phyloP scores from a whole-genome alignment of 2,329 filamentous ascomycete genomes.

The Chaetothyriales sp. region DNA sequence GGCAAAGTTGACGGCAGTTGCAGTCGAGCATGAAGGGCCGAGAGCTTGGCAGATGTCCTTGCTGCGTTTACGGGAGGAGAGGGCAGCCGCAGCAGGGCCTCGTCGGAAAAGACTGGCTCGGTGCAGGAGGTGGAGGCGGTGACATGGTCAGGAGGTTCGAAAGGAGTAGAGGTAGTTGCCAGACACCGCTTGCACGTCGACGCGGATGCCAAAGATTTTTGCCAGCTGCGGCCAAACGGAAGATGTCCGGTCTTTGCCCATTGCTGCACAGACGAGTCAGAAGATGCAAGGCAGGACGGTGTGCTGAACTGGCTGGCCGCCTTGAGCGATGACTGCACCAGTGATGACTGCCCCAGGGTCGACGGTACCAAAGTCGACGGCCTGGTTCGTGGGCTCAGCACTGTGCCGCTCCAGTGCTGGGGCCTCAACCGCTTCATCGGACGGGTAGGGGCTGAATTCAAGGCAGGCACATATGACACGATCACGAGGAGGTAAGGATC shows the following conservation, averaged over 20 bases:
- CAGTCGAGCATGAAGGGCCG: conserved; percentile 80
- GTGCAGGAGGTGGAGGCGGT: conserved; percentile 17
- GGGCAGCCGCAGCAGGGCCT: conserved; percentile 38
- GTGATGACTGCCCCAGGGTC: not conserved
- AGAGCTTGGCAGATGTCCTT: conserved; percentile 66
- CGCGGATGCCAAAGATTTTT: too few relatives aligned
- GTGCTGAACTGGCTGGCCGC: too few relatives aligned
- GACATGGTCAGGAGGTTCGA: conserved; percentile 18
- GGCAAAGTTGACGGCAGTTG: conserved; percentile 68
- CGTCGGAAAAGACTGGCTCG: conserved; percentile 18
- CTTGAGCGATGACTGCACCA: not conserved
- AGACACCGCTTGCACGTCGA: conserved; percentile 24
- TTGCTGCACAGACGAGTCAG: too few relatives aligned
- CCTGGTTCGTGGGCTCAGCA: conserved; percentile 33
- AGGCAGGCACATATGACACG: not conserved
- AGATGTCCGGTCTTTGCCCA: too few relatives aligned
- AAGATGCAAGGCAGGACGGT: too few relatives aligned
- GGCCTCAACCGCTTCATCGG: conserved; percentile 38
- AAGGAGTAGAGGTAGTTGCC: conserved; percentile 25
- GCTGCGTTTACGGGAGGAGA: conserved; percentile 58
- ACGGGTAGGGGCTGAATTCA: conserved; percentile 1
- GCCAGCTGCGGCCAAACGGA: too few relatives aligned
- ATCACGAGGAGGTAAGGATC: not conserved
- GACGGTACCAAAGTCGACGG: conserved; percentile 16
- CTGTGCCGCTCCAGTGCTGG: conserved; percentile 37